These are phyloP conservation scores for Scytalidium sp. DNA, from an alignment of 2,329 filamentous ascomycete genomes.

Conservation along the genomic window DNA sequence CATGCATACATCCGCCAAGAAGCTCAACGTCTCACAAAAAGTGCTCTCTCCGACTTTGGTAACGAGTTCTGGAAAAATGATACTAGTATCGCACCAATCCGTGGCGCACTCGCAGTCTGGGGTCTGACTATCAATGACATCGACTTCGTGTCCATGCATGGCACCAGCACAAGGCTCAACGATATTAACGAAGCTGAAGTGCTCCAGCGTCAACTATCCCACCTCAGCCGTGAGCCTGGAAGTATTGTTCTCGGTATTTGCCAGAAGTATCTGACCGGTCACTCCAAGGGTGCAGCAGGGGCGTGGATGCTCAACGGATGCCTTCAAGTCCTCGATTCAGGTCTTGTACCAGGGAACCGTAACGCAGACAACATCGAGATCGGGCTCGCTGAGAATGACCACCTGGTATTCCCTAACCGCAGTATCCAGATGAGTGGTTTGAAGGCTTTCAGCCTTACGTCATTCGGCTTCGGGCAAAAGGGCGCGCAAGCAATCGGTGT, in stretches of 20 bases:
- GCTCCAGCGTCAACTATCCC: conserved; percentile 88
- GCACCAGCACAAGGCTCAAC: conserved; percentile 93
- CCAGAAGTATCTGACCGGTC: conserved; percentile 90
- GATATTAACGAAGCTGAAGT: conserved; percentile 98
- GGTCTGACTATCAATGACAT: conserved; percentile 94
- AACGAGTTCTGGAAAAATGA: conserved; percentile 99
- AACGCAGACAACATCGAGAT: conserved; percentile 96
- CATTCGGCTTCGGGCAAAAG: conserved; percentile 98
- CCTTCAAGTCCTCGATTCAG: conserved; percentile 86
- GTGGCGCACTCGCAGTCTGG: conserved; percentile 92
- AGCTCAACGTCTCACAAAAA: too few relatives aligned
- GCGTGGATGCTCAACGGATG: conserved; percentile 99
- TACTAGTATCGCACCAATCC: conserved; percentile 83
- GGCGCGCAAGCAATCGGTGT: conserved; percentile 93
- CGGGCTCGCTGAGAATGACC: conserved; percentile 90
- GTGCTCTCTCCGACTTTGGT: too few relatives aligned
- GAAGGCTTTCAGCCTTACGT: conserved; percentile 96
- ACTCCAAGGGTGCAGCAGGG: conserved; percentile 96
- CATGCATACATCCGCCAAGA: too few relatives aligned
- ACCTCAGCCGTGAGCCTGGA: conserved; percentile 89
- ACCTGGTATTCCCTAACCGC: conserved; percentile 91
- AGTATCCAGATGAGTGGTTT: conserved; percentile 86
- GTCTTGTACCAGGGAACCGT: conserved; percentile 89
- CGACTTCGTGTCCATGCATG: conserved; percentile 94
- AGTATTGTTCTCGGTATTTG: conserved; percentile 92